Evolutionary conservation across 2,329 filamentous ascomycete species (phyloP), one percentile per base, ranked within the genome.

Genomic region (Phialocephala sp.): DNA sequence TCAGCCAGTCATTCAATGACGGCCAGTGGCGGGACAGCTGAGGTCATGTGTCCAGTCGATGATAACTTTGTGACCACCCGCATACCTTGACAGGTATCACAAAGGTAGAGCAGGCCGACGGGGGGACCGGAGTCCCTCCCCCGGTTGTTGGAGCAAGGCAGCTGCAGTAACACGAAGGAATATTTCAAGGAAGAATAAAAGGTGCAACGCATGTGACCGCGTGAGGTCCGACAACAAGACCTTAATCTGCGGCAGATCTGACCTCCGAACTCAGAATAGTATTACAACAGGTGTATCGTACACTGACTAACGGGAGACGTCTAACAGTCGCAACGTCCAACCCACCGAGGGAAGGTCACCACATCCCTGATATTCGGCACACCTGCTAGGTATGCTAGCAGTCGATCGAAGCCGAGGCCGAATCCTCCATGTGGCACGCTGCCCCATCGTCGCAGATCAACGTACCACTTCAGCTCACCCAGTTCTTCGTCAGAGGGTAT

Each of bases 341-440:
- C 73, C 78, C 78, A 90, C 69, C 90, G 80, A 35, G 90, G 90
- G 73, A 91, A 92, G 45, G 86, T 83, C 47, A 91, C 89, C 32
- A 89, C 81, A 72, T 92, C 90, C 71, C 89, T 81, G 68, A 92
- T 85, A 73, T 89, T 91, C 58, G 81, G 80, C 20, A 90, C 83
- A 4, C 89, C 89, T 22, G 86, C 82, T 60, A 92, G 77, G 78
- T 91, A 92, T 63, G 85, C 84, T 69, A 92, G 70, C 61, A 92
- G 80, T 58, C 90, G 82, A 78, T 92, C 90, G 73, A 91, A 91
- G 0, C 90, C 90, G 50, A 92, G 75, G 2, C 90, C 90, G 76
- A 91, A 92, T 0, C 90, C 90, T 39, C 89, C 90, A 74, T 92
- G 89, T 50, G 89, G 89, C 43, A 89, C 87, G 72, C 85, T 89